phyloP scores from a whole-genome alignment of 139 green algal species.

The Monoraphidium neglectum region DNA sequence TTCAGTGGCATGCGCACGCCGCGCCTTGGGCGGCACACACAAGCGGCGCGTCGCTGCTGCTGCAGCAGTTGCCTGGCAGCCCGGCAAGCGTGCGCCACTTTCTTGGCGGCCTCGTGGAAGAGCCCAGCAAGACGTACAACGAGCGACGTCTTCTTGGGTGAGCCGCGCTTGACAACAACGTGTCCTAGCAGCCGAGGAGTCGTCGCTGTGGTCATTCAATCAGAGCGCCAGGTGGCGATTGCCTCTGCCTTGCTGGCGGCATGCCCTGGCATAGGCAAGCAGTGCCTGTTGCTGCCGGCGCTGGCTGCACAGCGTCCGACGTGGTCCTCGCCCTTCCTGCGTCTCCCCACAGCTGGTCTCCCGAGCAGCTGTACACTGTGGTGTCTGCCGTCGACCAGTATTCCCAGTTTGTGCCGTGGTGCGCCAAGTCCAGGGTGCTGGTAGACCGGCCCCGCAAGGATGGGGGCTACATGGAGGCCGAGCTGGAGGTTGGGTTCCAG shows the following conservation, averaged over 20 bases:
- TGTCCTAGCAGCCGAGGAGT: no score
- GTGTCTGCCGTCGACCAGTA: constrained; percentile 87
- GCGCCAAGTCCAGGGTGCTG: constrained; percentile 61
- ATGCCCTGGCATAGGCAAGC: neutral
- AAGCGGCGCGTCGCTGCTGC: constrained; percentile 13
- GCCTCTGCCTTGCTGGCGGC: neutral
- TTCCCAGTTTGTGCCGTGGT: constrained; percentile 92
- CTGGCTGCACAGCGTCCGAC: neutral
- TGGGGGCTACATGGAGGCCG: constrained; percentile 78
- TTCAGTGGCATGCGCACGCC: no score
- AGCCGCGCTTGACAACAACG: no score
- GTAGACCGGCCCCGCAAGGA: neutral
- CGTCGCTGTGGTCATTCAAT: no score
- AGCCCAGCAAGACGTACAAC: constrained; percentile 22
- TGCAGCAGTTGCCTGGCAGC: constrained; percentile 18
- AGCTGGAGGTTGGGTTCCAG: constrained; percentile 94
- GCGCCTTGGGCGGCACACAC: no score
- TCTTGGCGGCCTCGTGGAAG: neutral
- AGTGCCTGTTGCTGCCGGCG: neutral
- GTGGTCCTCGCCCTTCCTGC: neutral
- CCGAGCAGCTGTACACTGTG: constrained; percentile 82
- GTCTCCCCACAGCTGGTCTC: constrained; percentile 57
- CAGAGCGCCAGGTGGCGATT: neutral
- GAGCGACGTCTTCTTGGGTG: constrained; percentile 28
- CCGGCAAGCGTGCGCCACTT: no score